Base-by-base conservation (phyloP, 1,139 yeast species). In the Debaryomycetaceae sp. region DNA sequence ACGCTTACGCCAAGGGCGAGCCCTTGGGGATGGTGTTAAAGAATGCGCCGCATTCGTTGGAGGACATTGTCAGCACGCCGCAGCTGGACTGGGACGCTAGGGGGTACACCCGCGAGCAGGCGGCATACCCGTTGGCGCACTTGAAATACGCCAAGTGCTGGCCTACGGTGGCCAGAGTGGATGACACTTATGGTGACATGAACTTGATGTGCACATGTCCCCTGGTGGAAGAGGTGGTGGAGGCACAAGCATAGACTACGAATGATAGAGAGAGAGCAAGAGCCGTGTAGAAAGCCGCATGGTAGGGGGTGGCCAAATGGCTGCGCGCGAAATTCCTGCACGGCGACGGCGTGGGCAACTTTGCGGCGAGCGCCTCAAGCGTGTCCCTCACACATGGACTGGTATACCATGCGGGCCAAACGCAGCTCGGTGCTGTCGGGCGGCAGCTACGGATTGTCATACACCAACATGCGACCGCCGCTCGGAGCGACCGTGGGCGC, bases 131-230 rank as follows among this genome's bases (percentile, higher is more conserved):
- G 36, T 66, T 86, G 41, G 76, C 82, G 14, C 78, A 71, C 53
- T 72, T 91, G 53, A 77, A 73, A 53, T 62, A 66, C 23, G 70
- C 80, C 55, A 91, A 91, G 61, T 84, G 89, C 58, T 91, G 98
- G 98, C 97, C 98, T 26, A 69, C 89, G 1, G 96, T 88, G 28
- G 75, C 95, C 11, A 77, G 97, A 57, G 71, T 91, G 40, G 95
- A 91, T 55, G 98, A 91, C 53, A 81, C 94, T 8, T 89, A 81
- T 50, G 98, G 98, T 43, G 98, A 91, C 56, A 66, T 83, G 72
- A 82, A 91, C 63, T 71, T 91, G 60, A 70, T 89, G 62, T 91
- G 98, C 64, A 88, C 96, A 19, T 91, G 98, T 63, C 91, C 91
- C 26, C 68, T 81, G 8, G 91, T 83, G 23, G 89, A 81, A 49